A percentile compares a stretch with the other conserved stretches of the same genome.
phyloP scores from a whole-genome alignment of 148 eudicot genomes.

The Rhododendron vialii region DNA sequence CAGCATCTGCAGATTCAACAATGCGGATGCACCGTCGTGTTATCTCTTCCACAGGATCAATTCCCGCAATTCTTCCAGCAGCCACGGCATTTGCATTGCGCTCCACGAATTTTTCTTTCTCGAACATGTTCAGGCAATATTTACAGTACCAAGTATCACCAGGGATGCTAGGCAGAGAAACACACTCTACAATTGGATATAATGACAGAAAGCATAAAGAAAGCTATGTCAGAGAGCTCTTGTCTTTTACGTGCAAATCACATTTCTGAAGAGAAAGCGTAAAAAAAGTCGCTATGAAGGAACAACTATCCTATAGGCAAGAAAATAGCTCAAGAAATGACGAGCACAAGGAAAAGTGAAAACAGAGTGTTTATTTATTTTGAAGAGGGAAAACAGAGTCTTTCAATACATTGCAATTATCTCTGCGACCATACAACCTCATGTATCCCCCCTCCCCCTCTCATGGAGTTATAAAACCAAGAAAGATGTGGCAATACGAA shows the following conservation, averaged over 20 bases:
- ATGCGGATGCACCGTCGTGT: slow-evolving; percentile 63
- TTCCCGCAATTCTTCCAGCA: slow-evolving; percentile 73
- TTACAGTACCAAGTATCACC: slow-evolving; percentile 60
- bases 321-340: neutral
- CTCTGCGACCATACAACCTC: neutral
- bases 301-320: neutral
- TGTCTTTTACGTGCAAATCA: neutral
- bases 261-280: neutral
- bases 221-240: neutral
- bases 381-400: neutral
- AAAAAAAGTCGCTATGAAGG: neutral
- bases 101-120: slow-evolving; percentile 56
- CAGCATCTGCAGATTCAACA: slow-evolving; percentile 39
- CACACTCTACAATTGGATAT: slow-evolving; percentile 43
- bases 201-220: neutral
- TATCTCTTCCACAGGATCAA: slow-evolving; percentile 63
- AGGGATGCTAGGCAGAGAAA: slow-evolving; percentile 45
- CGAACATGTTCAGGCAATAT: slow-evolving; percentile 49
- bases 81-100: slow-evolving; percentile 70
- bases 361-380: neutral
- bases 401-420: neutral
- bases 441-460: too few species aligned
- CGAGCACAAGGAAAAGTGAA: neutral
- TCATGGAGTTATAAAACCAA: neutral
- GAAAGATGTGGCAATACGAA: neutral